phyloP scores from a whole-genome alignment of 192 early-diverging fungal genomes.

The Chytriomyces sp. region DNA sequence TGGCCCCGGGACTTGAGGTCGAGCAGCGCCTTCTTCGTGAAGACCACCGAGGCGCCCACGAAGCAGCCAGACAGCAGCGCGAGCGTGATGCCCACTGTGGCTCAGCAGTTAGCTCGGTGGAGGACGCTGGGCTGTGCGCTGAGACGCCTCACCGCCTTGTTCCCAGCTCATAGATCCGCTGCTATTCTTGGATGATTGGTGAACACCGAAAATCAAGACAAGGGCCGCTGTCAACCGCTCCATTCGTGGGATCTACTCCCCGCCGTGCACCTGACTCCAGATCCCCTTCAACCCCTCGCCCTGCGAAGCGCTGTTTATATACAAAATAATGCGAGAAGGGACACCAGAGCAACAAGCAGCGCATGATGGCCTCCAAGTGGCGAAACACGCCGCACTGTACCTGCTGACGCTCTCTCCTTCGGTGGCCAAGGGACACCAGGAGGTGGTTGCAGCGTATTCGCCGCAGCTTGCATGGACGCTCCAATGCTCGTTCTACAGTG shows the following conservation, averaged over 20 bases:
- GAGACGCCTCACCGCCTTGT: neutral
- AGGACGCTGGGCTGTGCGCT: neutral
- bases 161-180: neutral
- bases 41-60: constrained; percentile 85
- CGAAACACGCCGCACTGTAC: constrained; percentile 1
- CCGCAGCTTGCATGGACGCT: constrained; percentile 3
- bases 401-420: constrained; percentile 2
- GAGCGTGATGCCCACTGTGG: constrained; percentile 72
- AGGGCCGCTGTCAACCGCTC: no score
- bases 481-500: neutral
- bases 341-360: no score
- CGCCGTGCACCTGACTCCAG: no score
- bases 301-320: no score
- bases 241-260: no score
- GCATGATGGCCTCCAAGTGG: neutral
- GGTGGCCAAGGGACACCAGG: neutral
- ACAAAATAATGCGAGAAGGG: no score
- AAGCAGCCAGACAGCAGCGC: constrained; percentile 81
- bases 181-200: neutral
- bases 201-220: no score
- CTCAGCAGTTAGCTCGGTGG: neutral
- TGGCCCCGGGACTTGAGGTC: constrained; percentile 82
- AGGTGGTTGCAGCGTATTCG: constrained; percentile 1
- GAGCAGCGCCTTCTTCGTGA: constrained; percentile 85
- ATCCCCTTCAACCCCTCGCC: no score